phyloP scores from a whole-genome alignment of 2,329 filamentous ascomycete species.

The Furcasterigmium furcatum region DNA sequence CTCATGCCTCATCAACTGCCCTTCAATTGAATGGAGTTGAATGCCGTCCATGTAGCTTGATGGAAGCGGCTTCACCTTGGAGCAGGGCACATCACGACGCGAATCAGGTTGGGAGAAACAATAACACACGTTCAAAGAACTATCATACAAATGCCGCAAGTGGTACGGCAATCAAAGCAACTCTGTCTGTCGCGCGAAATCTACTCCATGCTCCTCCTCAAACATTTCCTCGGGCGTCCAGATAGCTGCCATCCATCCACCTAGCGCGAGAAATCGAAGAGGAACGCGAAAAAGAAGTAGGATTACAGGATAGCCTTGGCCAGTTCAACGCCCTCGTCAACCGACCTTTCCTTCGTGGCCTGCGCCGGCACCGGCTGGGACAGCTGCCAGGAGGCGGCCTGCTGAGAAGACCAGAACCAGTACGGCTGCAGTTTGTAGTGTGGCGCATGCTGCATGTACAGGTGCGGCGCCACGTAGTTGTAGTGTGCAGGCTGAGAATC shows the following conservation, averaged over 20 bases:
- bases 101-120: too few species aligned
- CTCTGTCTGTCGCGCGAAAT: not conserved
- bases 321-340: slow-evolving; percentile 13
- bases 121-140: slow-evolving; percentile 1
- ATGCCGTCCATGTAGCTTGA: too few species aligned
- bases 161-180: not conserved
- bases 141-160: slow-evolving; percentile 5
- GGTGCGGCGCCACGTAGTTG: not conserved
- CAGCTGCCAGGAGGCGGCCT: not conserved
- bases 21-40: too few species aligned
- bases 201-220: slow-evolving; percentile 1
- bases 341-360: slow-evolving; percentile 2
- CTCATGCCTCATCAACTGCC: too few species aligned
- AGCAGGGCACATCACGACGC: too few species aligned
- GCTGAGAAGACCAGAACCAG: not conserved
- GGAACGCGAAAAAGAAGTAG: slow-evolving; percentile 10
- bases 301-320: slow-evolving; percentile 13
- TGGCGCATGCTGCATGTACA: slow-evolving; percentile 1
- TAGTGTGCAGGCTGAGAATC: slow-evolving; percentile 1
- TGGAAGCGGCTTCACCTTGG: too few species aligned
- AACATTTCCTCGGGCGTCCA: not conserved
- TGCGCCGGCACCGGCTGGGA: slow-evolving; percentile 1
- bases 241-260: not conserved
- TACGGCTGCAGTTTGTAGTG: not conserved
- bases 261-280: not conserved